These are phyloP conservation scores for Sordariomycetes sp. DNA, from an alignment of 2,329 filamentous ascomycete genomes.

Conservation along the genomic window DNA sequence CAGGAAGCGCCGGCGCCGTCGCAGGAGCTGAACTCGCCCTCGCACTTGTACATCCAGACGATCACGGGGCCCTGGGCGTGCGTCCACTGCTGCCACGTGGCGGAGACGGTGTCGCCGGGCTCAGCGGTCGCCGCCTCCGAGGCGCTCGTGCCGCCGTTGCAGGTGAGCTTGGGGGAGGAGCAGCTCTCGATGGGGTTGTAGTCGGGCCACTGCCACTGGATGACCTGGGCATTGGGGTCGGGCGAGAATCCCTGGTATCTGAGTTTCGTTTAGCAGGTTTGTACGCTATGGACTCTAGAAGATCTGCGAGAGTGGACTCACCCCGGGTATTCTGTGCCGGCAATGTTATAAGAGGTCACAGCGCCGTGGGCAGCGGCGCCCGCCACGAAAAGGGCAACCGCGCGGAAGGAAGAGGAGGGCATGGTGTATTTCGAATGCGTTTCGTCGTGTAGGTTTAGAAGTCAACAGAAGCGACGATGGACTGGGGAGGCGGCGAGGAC, in stretches of 20 bases:
- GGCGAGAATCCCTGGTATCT: slow-evolving; percentile 37
- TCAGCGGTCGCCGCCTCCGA: slow-evolving; percentile 26
- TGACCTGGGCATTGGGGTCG: slow-evolving; percentile 33
- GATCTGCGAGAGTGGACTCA: background rate
- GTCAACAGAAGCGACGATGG: background rate
- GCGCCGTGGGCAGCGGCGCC: slow-evolving; percentile 22
- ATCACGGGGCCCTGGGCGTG: slow-evolving; percentile 39
- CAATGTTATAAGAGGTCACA: slow-evolving; percentile 36
- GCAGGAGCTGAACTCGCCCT: slow-evolving; percentile 26
- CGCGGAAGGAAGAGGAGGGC: slow-evolving; percentile 15
- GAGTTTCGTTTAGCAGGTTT: background rate
- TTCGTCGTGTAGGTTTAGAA: background rate
- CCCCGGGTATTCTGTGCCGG: slow-evolving; percentile 28
- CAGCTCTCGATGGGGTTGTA: slow-evolving; percentile 29
- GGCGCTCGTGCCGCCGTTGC: slow-evolving; percentile 24
- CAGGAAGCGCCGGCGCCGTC: slow-evolving; percentile 39
- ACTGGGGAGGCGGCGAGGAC: background rate
- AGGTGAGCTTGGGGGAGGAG: slow-evolving; percentile 31
- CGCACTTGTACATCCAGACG: slow-evolving; percentile 40
- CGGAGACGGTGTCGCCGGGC: slow-evolving; percentile 33
- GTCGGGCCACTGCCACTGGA: slow-evolving; percentile 44
- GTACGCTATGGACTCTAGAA: background rate
- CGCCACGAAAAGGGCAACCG: slow-evolving; percentile 16
- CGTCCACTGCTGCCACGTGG: slow-evolving; percentile 40
- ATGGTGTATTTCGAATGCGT: background rate